A percentile compares a stretch with the other conserved stretches of the same genome.
These are phyloP conservation scores for Citrus medica DNA, from an alignment of 345 rosid species.

Conservation along the genomic window DNA sequence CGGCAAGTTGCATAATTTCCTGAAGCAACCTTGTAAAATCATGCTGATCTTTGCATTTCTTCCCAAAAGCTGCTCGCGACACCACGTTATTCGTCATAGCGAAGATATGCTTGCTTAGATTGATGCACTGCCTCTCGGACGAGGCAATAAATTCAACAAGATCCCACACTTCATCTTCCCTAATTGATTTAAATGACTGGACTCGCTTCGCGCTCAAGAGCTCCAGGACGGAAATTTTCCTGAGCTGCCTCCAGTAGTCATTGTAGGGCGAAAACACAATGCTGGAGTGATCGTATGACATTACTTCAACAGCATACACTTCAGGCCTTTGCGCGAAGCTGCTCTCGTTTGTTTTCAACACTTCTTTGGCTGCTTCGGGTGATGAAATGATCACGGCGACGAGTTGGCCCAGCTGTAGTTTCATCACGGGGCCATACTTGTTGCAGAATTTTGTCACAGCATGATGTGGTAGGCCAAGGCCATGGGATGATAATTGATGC, in stretches of 20 bases:
- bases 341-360: conserved; percentile 8
- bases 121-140: not conserved
- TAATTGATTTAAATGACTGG: not conserved
- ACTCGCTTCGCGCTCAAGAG: not conserved
- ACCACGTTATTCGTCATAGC: not conserved
- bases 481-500: conserved; percentile 9
- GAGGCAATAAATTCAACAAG: conserved; percentile 13
- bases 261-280: conserved; percentile 12
- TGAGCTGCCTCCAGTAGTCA: conserved; percentile 2
- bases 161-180: conserved; percentile 12
- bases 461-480: conserved; percentile 14
- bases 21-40: not conserved
- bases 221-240: not conserved
- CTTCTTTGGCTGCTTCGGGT: conserved; percentile 13
- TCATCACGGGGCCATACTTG: conserved; percentile 10
- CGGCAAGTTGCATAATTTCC: not conserved
- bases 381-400: conserved; percentile 9
- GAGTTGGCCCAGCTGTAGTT: conserved; percentile 18
- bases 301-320: conserved; percentile 1
- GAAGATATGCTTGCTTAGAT: conserved; percentile 16
- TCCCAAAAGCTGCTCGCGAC: not conserved
- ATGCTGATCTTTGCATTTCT: conserved; percentile 11
- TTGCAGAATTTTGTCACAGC: conserved; percentile 6
- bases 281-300: conserved; percentile 3
- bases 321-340: conserved; percentile 12